Base-by-base conservation (phyloP, 345 rosid genomes). In the Gynandropsis gynandra region DNA sequence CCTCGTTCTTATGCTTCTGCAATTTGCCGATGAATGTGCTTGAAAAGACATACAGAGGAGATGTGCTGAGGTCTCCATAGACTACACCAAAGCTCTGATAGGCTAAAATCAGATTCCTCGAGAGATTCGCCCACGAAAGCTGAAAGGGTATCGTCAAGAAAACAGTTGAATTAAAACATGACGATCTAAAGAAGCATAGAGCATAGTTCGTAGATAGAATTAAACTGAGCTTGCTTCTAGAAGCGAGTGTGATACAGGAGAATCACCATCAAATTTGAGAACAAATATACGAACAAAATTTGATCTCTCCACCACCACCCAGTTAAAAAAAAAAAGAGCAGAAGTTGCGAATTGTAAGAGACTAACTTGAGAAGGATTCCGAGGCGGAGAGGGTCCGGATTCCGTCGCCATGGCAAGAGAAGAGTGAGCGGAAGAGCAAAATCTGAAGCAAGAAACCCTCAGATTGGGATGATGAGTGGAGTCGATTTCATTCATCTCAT, bases 31-130 rank as follows among this genome's bases (percentile, higher is more conserved):
- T 57, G 55, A 89, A 83, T 19, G 81, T 66, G 65, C 81, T 73
- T 9, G 59, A 53, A 55, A 38, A 89, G 44, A 83, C 97, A 60
- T 89, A 89, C 16, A 89, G 97, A 44, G 97, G 97, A 24, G 97
- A 89, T 46, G 87, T 89, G 68, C 82, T 79, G 42, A 89, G 74
- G 61, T 75, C 84, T 48, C 97, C 95, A 59, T 83, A 89, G 46
- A 89, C 93, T 11, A 89, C 87, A 5, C 95, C 97, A 18, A 89
- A 71, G 75, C 95, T 89, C 63, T 89, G 97, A 73, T 85, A 89
- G 13, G 97, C 89, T 69, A 89, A 68, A 17, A 89, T 18, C 48
- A 89, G 64, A 74, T 72, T 83, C 65, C 77, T 73, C 11, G 82
- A 74, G 47, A 83, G 73, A 56, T 56, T 74, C 44, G 56, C 69